Evolutionary conservation across 1,139 yeast species (phyloP), one percentile per base, ranked within the genome.

Genomic region (Kodamaea sp.): DNA sequence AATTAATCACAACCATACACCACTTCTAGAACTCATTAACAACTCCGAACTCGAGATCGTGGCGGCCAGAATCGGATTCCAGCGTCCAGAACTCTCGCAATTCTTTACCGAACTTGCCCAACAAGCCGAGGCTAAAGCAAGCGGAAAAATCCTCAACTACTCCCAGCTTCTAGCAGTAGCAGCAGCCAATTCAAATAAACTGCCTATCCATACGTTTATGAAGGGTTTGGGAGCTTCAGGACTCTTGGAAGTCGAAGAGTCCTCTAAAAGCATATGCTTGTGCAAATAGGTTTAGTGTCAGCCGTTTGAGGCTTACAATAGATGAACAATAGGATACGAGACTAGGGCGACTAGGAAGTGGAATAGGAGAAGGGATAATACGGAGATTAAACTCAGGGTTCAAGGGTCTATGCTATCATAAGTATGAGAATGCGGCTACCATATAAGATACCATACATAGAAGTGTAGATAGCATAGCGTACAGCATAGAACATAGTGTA

Each of bases 201-300:
- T 29, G n/a, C 36, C 39, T n/a, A 24, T 54, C n/a, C 47, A 47
- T 14, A 32, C 32, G 7, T 34, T 58, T 21, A 48, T 59, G 46
- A 48, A 47, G 35, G 43, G 44, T 24, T 45, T 66, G 28, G 72
- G 64, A 4, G 56, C 55, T 24, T 41, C 50, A 38, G 70, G 69
- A 1, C 47, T 66, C 20, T 50, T 56, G 12, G 35, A 42, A 5
- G 70, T 66, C 6, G 57, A 55, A 26, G 52, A 48, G 35, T 53
- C 55, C 10, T 29, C 26, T 26, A 39, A 53, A 29, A 47, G 59
- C 37, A 43, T 62, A 37, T 61, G 59, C 37, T 38, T 51, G 32
- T 24, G 13, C 18, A 24, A 22, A 21, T 5, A 8, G 22, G 28
- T 18, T 6, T 6, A 18, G 9, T 6, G 9, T 6, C 9, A 18